Base-by-base conservation (phyloP, 1,139 yeast genomes). In the Nakaseomyces nivariensis region DNA sequence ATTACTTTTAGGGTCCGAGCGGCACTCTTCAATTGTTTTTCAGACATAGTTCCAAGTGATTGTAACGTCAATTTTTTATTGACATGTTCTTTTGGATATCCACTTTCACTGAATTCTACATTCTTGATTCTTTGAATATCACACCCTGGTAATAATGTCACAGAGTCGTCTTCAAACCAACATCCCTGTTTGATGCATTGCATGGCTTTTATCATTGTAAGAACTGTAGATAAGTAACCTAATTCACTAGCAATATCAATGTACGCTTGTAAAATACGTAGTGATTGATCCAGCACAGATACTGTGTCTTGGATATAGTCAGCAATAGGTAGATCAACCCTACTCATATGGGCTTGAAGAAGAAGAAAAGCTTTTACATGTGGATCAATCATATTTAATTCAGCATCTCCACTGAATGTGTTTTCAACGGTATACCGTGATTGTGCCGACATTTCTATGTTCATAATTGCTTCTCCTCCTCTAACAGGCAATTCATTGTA, bases 231-330 rank as follows among this genome's bases (percentile, higher is more conserved):
- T 45, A 82, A 72, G 60, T 79, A 84, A 0, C 96, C 96, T 61
- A 82, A 63, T 59, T 92, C 97, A 1, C 96, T 81, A 3, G 95
- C 82, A 22, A 87, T 88, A 66, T 94, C 98, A 53, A 92, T 83
- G 58, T 79, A 85, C 0, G 97, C 97, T 63, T 92, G 98, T 51
- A 89, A 71, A 55, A 92, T 85, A 77, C 98, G 96, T 60, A 94
- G 73, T 4, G 95, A 81, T 69, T 92, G 98, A 62, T 92, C 99
- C 53, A 94, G 72, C 4, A 94, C 95, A 0, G 97, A 84, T 24
- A 89, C 80, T 0, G 96, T 89, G 67, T 92, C 99, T 62, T 92
- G 97, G 11, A 86, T 75, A 64, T 94, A 94, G 72, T 92, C 99
- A 0, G 96, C 94, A 62, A 94, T 87, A 1, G 98, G 98, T 48